A percentile compares a stretch with the other conserved stretches of the same genome.
phyloP scores from a whole-genome alignment of 2,329 filamentous ascomycete species.

The Colletotrichum sp. region DNA sequence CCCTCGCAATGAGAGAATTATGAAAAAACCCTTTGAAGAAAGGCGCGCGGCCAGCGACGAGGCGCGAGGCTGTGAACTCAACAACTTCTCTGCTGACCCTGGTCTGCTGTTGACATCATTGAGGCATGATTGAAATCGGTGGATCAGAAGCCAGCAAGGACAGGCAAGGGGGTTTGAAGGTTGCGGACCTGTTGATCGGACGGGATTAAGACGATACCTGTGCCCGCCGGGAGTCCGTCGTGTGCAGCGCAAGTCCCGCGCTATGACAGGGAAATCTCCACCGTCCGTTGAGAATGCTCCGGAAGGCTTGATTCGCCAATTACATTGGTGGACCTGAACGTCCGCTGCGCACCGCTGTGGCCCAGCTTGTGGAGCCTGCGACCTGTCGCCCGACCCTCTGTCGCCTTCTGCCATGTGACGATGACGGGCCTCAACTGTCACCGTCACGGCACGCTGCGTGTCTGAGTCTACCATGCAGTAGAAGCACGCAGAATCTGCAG shows the following conservation, averaged over 20 bases:
- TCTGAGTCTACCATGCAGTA: neutral
- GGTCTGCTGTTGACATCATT: slow-evolving; percentile 21
- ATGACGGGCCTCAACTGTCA: slow-evolving; percentile 9
- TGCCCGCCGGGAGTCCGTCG: too few relatives aligned
- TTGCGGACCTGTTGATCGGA: neutral
- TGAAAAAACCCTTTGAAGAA: neutral
- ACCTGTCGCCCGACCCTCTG: neutral
- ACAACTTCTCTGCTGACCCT: slow-evolving; percentile 17
- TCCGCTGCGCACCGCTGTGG: neutral
- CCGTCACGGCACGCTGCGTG: neutral
- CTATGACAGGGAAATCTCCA: slow-evolving; percentile 6
- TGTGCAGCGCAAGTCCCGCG: neutral
- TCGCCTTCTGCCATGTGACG: slow-evolving; percentile 14
- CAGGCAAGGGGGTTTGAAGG: neutral
- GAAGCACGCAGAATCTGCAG: neutral
- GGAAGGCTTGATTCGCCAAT: slow-evolving; percentile 15
- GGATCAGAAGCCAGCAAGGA: slow-evolving; percentile 13
- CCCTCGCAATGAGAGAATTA: neutral
- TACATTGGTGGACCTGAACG: neutral
- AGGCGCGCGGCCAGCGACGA: neutral
- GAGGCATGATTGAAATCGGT: slow-evolving; percentile 14
- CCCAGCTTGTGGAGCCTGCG: slow-evolving; percentile 1
- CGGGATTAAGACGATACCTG: neutral
- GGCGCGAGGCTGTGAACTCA: slow-evolving; percentile 12
- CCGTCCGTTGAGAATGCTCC: slow-evolving; percentile 15